Percentiles rank a stretch among this genome's conserved stretches.
phyloP scores from a whole-genome alignment of 768 basidiomycete genomes.

The Termitomyces sp. region DNA sequence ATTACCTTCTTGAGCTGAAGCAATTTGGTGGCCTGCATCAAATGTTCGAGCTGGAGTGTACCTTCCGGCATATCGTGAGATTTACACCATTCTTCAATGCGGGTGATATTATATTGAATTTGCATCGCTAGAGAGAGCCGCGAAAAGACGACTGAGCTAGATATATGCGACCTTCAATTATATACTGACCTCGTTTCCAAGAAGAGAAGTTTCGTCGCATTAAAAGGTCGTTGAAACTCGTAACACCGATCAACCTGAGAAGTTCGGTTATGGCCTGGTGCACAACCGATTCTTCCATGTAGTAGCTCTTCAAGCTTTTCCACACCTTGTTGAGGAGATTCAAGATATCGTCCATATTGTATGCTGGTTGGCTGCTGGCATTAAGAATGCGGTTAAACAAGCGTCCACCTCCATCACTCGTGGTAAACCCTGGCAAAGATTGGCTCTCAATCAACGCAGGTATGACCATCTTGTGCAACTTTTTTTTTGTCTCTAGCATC shows the following conservation, averaged over 20 bases:
- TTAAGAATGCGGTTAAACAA: constrained; percentile 91
- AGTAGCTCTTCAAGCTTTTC: constrained; percentile 97
- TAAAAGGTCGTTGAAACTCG: constrained; percentile 95
- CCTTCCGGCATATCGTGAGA: constrained; percentile 99
- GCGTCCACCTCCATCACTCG: constrained; percentile 87
- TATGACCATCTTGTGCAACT: constrained; percentile 94
- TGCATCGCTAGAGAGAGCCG: constrained; percentile 81
- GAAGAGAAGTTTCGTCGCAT: constrained; percentile 99
- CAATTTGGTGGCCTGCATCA: constrained; percentile 99
- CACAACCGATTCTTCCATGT: constrained; percentile 95
- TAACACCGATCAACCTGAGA: constrained; percentile 91
- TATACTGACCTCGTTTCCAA: constrained; percentile 89
- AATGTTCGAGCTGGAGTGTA: constrained; percentile 92
- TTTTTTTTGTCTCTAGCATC: constrained; percentile 98
- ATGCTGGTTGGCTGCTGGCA: constrained; percentile 83
- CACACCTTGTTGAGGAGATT: constrained; percentile 96
- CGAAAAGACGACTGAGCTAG: neutral
- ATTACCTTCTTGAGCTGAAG: constrained; percentile 93
- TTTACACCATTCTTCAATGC: constrained; percentile 99
- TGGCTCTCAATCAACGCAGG: constrained; percentile 98
- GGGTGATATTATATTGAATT: constrained; percentile 99
- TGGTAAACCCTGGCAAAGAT: constrained; percentile 95
- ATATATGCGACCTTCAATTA: neutral
- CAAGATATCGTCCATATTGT: constrained; percentile 96
- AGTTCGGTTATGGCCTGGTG: constrained; percentile 95